These are phyloP conservation scores for Xylaria bambusicola DNA, from an alignment of 495 filamentous ascomycete species.

Conservation along the genomic window DNA sequence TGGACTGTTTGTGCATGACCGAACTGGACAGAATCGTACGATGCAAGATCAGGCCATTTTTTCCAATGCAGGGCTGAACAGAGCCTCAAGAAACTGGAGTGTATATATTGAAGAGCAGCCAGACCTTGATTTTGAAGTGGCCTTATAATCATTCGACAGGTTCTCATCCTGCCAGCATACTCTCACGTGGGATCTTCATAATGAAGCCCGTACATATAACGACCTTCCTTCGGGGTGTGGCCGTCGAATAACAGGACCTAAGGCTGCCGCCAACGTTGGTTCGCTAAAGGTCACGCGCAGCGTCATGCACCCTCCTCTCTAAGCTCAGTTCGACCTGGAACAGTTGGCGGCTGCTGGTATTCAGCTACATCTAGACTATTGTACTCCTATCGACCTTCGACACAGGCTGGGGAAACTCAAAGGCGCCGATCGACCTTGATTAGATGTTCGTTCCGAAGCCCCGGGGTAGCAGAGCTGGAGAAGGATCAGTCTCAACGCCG, in stretches of 20 bases:
- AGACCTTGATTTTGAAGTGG: not conserved
- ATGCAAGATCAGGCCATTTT: constrained; percentile 17
- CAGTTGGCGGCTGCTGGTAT: not conserved
- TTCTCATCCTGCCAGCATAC: not conserved
- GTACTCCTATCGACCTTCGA: not conserved
- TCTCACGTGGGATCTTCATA: not conserved
- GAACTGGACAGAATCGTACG: constrained; percentile 11
- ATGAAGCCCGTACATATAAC: constrained; percentile 1
- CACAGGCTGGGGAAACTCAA: not conserved
- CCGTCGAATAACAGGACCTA: not conserved
- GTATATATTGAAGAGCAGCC: constrained; percentile 14
- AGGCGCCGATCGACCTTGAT: not conserved
- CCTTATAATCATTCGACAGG: constrained; percentile 12
- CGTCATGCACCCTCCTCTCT: not conserved
- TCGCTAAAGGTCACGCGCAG: not conserved
- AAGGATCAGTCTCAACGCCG: not conserved
- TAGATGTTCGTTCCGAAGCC: not conserved
- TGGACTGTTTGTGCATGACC: constrained; percentile 6
- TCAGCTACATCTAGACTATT: not conserved
- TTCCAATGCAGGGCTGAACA: constrained; percentile 3
- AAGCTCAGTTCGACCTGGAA: not conserved
- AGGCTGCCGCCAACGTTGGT: not conserved
- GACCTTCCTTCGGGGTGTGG: not conserved
- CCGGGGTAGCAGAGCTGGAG: not conserved
- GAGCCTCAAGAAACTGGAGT: constrained; percentile 5